These are phyloP conservation scores for Entoloma clypeatum DNA, from an alignment of 1,284 basidiomycete species.

Conservation along the genomic window DNA sequence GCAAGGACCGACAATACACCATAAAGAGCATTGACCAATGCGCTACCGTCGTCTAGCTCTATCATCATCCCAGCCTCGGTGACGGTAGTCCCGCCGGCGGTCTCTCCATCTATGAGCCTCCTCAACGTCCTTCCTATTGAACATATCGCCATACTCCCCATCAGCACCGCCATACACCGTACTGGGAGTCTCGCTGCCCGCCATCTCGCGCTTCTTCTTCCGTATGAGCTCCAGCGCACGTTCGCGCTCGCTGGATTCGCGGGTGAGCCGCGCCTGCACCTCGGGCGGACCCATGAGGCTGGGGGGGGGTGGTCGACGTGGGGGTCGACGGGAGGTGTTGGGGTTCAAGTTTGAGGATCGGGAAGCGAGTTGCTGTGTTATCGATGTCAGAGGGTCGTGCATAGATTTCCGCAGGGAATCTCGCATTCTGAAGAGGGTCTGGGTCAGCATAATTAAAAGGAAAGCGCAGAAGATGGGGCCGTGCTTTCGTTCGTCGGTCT, in stretches of 20 bases:
- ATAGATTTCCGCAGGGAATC: conserved; percentile 59
- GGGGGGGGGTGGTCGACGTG: conserved; percentile 20
- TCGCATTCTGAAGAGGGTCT: conserved; percentile 41
- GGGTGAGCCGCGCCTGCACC: conserved; percentile 54
- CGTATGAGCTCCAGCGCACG: conserved; percentile 67
- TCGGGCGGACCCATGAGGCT: conserved; percentile 31
- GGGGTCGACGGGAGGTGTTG: conserved; percentile 15
- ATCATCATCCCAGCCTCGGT: conserved; percentile 22
- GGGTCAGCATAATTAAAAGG: background rate
- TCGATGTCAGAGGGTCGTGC: conserved; percentile 70
- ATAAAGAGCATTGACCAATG: no score
- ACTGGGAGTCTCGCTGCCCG: conserved; percentile 64
- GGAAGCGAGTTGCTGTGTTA: conserved; percentile 57
- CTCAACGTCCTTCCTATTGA: conserved; percentile 65
- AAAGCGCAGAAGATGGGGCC: conserved; percentile 1
- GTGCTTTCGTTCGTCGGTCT: conserved; percentile 35
- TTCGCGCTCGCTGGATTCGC: conserved; percentile 69
- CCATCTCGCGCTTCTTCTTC: conserved; percentile 57
- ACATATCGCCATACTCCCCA: conserved; percentile 63
- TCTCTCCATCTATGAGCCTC: conserved; percentile 56
- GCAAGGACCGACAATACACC: no score
- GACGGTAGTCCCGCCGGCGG: conserved; percentile 24
- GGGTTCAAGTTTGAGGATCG: conserved; percentile 29
- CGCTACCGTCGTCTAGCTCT: no score
- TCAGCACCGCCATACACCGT: conserved; percentile 54